Evolutionary conservation across 768 basidiomycete genomes (phyloP).

Genomic region (Lactifluus subvellereus): DNA sequence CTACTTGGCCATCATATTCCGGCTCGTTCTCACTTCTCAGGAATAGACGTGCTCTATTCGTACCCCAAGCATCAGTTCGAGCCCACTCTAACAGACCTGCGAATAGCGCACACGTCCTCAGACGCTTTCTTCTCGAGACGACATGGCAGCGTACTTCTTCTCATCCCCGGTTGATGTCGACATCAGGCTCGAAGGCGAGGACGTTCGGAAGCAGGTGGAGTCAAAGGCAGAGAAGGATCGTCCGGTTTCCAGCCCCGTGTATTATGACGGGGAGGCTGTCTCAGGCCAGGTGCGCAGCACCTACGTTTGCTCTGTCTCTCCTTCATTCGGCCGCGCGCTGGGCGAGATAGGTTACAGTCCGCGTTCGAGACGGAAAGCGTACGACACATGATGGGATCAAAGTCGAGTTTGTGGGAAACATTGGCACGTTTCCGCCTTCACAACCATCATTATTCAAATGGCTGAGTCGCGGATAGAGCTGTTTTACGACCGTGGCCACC

Average conservation of each 20-base stretch:
- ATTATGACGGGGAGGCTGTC: conserved; percentile 94
- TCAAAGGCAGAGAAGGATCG: conserved; percentile 88
- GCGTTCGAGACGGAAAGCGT: conserved; percentile 92
- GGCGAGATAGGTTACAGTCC: conserved; percentile 61
- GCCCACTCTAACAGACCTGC: not conserved
- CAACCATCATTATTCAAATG: not conserved
- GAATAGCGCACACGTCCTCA: not conserved
- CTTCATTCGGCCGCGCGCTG: not conserved
- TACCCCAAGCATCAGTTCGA: too few species aligned
- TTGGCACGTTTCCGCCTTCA: conserved; percentile 50
- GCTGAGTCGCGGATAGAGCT: conserved; percentile 43
- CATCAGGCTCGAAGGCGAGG: conserved; percentile 81
- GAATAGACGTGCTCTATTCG: too few species aligned
- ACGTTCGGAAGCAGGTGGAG: conserved; percentile 83
- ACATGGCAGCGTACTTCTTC: conserved; percentile 89
- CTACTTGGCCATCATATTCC: too few species aligned
- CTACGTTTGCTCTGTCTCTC: not conserved
- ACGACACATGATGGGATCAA: conserved; percentile 92
- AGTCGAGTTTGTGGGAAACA: conserved; percentile 94
- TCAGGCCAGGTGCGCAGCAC: conserved; percentile 61
- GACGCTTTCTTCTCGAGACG: not conserved
- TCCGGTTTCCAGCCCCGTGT: conserved; percentile 79
- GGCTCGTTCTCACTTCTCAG: too few species aligned
- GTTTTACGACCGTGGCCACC: conserved; percentile 97
- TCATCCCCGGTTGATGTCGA: conserved; percentile 88